phyloP scores from a whole-genome alignment of 1,284 basidiomycete species.

The Cerioporus squamosus region DNA sequence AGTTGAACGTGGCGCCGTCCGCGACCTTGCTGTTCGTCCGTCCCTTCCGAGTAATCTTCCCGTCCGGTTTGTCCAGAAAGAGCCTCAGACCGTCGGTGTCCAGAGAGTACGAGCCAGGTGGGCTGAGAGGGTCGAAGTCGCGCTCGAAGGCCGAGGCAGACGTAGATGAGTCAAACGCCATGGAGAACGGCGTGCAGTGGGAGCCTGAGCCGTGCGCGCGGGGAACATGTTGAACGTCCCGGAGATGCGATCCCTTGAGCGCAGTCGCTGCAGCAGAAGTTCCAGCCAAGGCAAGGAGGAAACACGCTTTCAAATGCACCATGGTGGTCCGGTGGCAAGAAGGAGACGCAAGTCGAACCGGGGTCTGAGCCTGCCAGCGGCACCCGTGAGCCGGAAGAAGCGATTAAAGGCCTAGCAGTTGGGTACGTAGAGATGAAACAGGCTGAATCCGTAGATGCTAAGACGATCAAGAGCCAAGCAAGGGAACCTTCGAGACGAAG shows the following conservation, averaged over 20 bases:
- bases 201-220: not conserved
- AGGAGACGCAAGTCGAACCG: too few relatives aligned
- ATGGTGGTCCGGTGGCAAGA: not conserved
- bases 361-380: too few relatives aligned
- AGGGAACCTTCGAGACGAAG: too few relatives aligned
- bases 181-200: conserved; percentile 28
- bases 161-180: conserved; percentile 16
- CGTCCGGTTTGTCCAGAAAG: conserved; percentile 39
- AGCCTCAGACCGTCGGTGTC: conserved; percentile 38
- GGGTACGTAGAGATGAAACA: too few relatives aligned
- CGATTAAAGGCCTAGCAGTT: too few relatives aligned
- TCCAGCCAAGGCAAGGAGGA: too few relatives aligned
- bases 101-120: conserved; percentile 36
- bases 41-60: conserved; percentile 35
- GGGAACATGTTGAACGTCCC: too few relatives aligned
- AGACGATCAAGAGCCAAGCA: too few relatives aligned
- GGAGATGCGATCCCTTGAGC: not conserved
- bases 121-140: conserved; percentile 40
- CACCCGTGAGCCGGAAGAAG: too few relatives aligned
- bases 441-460: too few relatives aligned
- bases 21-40: conserved; percentile 42
- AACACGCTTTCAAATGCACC: too few relatives aligned
- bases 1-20: conserved; percentile 48
- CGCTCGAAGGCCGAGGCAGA: conserved; percentile 7
- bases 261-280: too few relatives aligned